These are phyloP conservation scores for Septoria linicola DNA, from an alignment of 2,329 filamentous ascomycete genomes.

Conservation along the genomic window DNA sequence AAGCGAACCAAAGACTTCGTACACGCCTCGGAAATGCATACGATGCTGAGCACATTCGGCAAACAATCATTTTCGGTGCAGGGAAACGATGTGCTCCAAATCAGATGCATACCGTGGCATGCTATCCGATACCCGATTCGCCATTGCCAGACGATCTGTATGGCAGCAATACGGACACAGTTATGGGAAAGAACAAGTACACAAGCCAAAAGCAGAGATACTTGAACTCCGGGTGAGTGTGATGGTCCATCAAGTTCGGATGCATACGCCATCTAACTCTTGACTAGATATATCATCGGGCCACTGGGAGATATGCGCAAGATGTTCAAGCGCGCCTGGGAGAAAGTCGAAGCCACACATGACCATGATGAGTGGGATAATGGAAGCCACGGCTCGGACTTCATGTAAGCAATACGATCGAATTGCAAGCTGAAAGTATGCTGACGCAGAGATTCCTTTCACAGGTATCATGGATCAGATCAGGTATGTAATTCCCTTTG, in stretches of 20 bases:
- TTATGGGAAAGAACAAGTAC: conserved; percentile 41
- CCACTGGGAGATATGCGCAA: conserved; percentile 28
- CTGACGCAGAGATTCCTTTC: neutral
- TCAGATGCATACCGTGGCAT: conserved; percentile 47
- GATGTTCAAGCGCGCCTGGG: conserved; percentile 27
- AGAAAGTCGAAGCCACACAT: conserved; percentile 25
- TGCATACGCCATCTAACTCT: neutral
- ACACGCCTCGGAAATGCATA: conserved; percentile 41
- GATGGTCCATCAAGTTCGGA: neutral
- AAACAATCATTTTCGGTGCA: conserved; percentile 57
- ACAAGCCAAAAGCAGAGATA: conserved; percentile 30
- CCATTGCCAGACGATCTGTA: conserved; percentile 51
- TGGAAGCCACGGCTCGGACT: conserved; percentile 28
- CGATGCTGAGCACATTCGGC: conserved; percentile 34
- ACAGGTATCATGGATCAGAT: conserved; percentile 10
- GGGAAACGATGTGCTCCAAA: conserved; percentile 54
- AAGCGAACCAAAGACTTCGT: conserved; percentile 48
- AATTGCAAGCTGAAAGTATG: neutral
- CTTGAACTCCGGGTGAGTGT: conserved; percentile 27
- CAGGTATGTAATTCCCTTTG: neutral
- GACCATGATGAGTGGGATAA: conserved; percentile 29
- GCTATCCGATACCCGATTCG: conserved; percentile 53
- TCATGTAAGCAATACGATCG: conserved; percentile 20
- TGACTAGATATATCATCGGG: conserved; percentile 26
- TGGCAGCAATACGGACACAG: conserved; percentile 32